Conservation (phyloP, 169 alveolate genomes). For the Fabrea salina region DNA sequence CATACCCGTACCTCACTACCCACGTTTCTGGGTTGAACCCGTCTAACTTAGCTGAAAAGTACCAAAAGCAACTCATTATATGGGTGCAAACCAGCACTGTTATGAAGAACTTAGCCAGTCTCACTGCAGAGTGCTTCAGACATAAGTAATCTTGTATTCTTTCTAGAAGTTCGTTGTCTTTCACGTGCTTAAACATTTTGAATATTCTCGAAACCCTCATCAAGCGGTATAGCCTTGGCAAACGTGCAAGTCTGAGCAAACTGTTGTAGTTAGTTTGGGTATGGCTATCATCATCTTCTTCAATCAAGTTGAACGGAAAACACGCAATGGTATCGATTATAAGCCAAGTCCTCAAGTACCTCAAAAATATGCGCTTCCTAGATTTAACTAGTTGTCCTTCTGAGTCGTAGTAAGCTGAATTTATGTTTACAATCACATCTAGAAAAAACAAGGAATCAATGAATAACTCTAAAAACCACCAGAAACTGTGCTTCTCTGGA, state of each 20-base stretch:
- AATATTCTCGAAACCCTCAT: slow-evolving; percentile 49
- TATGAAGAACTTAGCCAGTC: slow-evolving; percentile 34
- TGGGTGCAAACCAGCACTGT: slow-evolving; percentile 56
- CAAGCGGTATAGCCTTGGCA: slow-evolving; percentile 59
- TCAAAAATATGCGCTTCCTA: slow-evolving; percentile 10
- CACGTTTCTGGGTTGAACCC: slow-evolving; percentile 53
- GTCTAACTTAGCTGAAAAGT: slow-evolving; percentile 46
- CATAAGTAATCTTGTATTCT: not conserved
- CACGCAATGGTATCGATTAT: slow-evolving; percentile 38
- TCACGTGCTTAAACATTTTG: slow-evolving; percentile 31
- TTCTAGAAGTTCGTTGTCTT: not conserved
- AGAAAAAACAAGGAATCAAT: slow-evolving; percentile 33
- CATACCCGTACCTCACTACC: slow-evolving; percentile 37
- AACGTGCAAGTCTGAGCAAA: slow-evolving; percentile 41
- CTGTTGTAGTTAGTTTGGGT: slow-evolving; percentile 20
- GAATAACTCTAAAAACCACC: not conserved
- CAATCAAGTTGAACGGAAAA: slow-evolving; percentile 28
- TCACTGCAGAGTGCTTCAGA: slow-evolving; percentile 24
- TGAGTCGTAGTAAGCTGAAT: slow-evolving; percentile 39
- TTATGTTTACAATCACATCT: slow-evolving; percentile 43
- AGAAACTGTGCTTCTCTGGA: not conserved
- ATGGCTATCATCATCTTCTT: not conserved
- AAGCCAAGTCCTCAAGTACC: slow-evolving; percentile 42
- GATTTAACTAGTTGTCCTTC: slow-evolving; percentile 26
- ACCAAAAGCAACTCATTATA: slow-evolving; percentile 68